A percentile compares a stretch with the other conserved stretches of the same genome.
Evolutionary conservation across 805 yeast species (phyloP).

Genomic region (Candida maesae): DNA sequence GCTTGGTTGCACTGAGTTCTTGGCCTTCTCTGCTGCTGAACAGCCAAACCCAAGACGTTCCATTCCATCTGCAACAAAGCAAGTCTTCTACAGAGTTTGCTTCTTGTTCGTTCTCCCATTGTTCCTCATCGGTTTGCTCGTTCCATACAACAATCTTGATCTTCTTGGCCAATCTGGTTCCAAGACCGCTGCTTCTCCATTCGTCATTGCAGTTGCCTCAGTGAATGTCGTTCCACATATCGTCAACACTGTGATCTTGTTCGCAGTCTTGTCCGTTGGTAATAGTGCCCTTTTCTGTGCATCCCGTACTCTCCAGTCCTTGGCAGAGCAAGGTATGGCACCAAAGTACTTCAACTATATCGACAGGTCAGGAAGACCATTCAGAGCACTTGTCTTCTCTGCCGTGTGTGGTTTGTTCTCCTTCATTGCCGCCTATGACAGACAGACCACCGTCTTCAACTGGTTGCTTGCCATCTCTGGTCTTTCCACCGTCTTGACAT

Average conservation of each 20-base stretch:
- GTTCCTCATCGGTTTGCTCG: conserved; percentile 53
- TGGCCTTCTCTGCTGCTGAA: conserved; percentile 66
- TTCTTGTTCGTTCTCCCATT: conserved; percentile 54
- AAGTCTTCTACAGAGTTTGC: conserved; percentile 60
- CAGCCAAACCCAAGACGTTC: conserved; percentile 55
- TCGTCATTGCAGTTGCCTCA: conserved; percentile 63
- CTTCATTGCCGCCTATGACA: conserved; percentile 61
- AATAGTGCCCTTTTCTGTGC: conserved; percentile 73
- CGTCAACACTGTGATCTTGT: conserved; percentile 69
- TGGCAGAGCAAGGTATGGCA: conserved; percentile 68
- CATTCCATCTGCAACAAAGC: conserved; percentile 61
- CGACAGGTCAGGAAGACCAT: conserved; percentile 58
- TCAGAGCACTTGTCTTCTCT: conserved; percentile 49
- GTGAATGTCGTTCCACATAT: conserved; percentile 66
- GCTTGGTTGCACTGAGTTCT: conserved; percentile 63
- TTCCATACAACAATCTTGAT: conserved; percentile 51
- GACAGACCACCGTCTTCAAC: conserved; percentile 53
- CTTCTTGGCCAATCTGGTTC: conserved; percentile 48
- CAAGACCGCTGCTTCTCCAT: conserved; percentile 63
- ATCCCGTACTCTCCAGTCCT: conserved; percentile 63
- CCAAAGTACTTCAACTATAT: conserved; percentile 51
- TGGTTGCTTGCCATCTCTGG: conserved; percentile 66
- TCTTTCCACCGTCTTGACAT: conserved; percentile 57
- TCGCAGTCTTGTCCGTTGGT: conserved; percentile 73
- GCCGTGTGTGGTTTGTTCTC: conserved; percentile 56